Base-by-base conservation (phyloP, 2,329 filamentous ascomycete species). In the Neopestalotiopsis sp. region DNA sequence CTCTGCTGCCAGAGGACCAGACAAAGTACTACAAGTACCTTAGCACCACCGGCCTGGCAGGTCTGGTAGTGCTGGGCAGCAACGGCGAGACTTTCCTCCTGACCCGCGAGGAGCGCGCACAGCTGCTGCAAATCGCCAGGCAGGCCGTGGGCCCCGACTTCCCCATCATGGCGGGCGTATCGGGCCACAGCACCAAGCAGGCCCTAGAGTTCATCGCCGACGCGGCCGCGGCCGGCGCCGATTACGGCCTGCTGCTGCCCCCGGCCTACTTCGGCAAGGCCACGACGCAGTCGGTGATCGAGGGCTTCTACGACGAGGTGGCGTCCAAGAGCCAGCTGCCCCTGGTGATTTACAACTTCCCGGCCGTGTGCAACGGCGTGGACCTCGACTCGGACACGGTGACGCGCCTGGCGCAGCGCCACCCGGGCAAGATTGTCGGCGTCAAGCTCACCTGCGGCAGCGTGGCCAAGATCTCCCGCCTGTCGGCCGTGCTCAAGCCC, bases 321-420 rank as follows among this genome's bases (percentile, higher is more conserved):
- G 87, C 88, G 0, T 77, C 78, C n/a, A 78, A 81, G 64, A 83
- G 82, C 1, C 79, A 84, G 1, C 77, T 92, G 2, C 89, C 89
- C 0, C 81, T 92, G 40, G 84, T 92, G 56, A 79, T 92, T 14
- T 91, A 92, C 79, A 92, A 92, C 78, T 92, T 92, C 79, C 91
- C 91, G 0, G 88, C 83, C 13, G 90, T 92, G 24, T 91, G 88
- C 74, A 90, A 91, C 71, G 90, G 90, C 30, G 82, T 92, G 3
- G 91, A 93, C 76, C 81, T 93, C 30, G 90, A 92, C 77, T 91
- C 89, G 1, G 89, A 88, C 64, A 85, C 85, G 0, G 89, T 92
- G 61, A 81, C 85, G 1, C 78, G 78, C 30, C 82, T 91, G 30
- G 88, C 87, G 1, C 78, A 77, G 38, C 78, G 72, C 64, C 77